These are phyloP conservation scores for Saxophila tyrrhenica DNA, from an alignment of 495 filamentous ascomycete genomes.

Conservation along the genomic window DNA sequence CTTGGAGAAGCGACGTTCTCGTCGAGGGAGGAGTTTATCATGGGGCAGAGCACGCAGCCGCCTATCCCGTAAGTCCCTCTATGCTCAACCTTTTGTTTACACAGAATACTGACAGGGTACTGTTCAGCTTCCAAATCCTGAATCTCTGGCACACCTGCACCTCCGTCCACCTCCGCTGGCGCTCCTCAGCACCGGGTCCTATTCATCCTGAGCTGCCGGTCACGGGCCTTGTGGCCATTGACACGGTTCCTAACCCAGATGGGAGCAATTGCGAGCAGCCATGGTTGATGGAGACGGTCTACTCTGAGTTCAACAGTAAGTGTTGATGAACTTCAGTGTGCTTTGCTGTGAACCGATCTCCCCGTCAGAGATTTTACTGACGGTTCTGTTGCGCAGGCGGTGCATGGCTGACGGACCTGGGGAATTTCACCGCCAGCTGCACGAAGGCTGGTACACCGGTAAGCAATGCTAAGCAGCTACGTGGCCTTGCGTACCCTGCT, in stretches of 20 bases:
- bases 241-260: not conserved
- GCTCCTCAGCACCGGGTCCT: not conserved
- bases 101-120: not conserved
- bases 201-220: not conserved
- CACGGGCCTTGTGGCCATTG: not conserved
- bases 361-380: no score
- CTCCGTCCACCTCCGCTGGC: not conserved
- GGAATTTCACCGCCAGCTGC: not conserved
- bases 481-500: not conserved
- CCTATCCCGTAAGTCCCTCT: not conserved
- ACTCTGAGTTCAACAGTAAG: conserved; percentile 1
- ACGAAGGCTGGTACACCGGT: not conserved
- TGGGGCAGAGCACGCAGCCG: not conserved
- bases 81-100: not conserved
- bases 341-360: no score
- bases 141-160: not conserved
- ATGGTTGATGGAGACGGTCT: not conserved
- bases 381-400: no score
- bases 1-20: not conserved
- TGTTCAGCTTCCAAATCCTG: not conserved
- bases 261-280: not conserved
- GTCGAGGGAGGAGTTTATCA: not conserved
- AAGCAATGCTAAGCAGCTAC: not conserved
- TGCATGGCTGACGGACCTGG: not conserved
- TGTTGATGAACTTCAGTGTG: no score